Evolutionary conservation across 192 early-diverging fungal species (phyloP).

Genomic region (Coemansia sp.): DNA sequence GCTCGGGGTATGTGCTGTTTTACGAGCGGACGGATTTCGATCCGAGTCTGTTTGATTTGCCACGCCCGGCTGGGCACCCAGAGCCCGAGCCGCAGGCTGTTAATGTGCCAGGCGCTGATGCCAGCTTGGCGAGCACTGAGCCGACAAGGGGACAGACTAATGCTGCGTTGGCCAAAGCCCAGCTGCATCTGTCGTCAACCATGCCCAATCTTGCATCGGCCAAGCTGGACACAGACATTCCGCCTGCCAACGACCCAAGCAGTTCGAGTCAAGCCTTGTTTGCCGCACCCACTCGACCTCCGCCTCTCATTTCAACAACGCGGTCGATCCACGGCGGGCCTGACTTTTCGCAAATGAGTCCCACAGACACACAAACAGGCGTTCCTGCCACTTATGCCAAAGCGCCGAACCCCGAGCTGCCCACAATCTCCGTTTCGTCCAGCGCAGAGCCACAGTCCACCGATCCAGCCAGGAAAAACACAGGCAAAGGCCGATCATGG

Average conservation of each 20-base stretch:
- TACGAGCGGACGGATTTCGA: constrained; percentile 63
- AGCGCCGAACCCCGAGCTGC: not conserved
- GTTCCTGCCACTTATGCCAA: not conserved
- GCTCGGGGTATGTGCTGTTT: constrained; percentile 79
- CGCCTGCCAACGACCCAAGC: not conserved
- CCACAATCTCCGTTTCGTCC: not conserved
- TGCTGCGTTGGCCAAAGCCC: not conserved
- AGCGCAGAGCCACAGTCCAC: not conserved
- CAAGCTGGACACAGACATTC: not conserved
- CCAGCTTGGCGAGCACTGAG: not conserved
- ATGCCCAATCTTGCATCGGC: constrained; percentile 29
- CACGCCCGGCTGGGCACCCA: constrained; percentile 9
- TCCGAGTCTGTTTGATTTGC: constrained; percentile 41
- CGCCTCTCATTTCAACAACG: constrained; percentile 41
- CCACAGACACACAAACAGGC: not conserved
- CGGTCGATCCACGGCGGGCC: constrained; percentile 26
- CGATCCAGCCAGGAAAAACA: not conserved
- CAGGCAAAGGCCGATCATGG: constrained; percentile 43
- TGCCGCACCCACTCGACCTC: constrained; percentile 38
- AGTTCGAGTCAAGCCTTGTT: constrained; percentile 6
- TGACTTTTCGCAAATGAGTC: constrained; percentile 9
- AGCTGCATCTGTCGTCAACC: constrained; percentile 18
- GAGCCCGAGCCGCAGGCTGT: not conserved
- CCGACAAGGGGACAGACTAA: too few species aligned
- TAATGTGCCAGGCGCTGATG: not conserved